Base-by-base conservation (phyloP, 345 rosid species). In the Combretum micranthum region DNA sequence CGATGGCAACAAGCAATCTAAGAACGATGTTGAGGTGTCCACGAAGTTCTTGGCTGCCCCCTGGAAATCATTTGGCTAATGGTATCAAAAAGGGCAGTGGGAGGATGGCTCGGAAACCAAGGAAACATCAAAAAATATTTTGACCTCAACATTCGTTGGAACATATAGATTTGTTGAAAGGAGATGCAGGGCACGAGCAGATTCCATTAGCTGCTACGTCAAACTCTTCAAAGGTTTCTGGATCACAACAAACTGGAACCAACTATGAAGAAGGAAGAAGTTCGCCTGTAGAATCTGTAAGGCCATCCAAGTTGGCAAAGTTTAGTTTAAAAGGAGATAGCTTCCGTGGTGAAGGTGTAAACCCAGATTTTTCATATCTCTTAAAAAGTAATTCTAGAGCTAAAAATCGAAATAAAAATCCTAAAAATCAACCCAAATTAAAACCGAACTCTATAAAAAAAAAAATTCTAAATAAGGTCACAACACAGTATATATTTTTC, bases 161-260 rank as follows among this genome's bases (percentile, higher is more conserved):
- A 55, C 73, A 60, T 32, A 16, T 63, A 50, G 70, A 72, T 57
- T 63, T 70, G 47, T 62, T 47, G 23, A 74, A 66, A 66, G 72
- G 65, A 26, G 69, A 66, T 52, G 52, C 72, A 64, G 81, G 72
- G 68, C 55, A 59, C 59, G 70, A 66, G 56, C 81, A 74, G 45
- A 63, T 79, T 61, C 67, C 75, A 20, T 60, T 52, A 61, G 63
- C 81, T 37, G 77, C 81, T 47, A 69, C 71, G 48, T 83, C 88
- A 73, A 83, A 83, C 77, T 80, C 84, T 51, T 80, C 87, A 47
- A 85, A 78, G 73, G 74, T 83, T 61, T 76, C 78, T 1, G 75
- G 68, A 53, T 75, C 76, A 52, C 72, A 57, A 15, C 75, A 60
- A 60, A 63, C 32, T 53, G 76, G 61, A 70, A 63, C 52, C 53